A percentile compares a stretch with the other conserved stretches of the same genome.
Conservation (phyloP, 2,329 filamentous ascomycete species). For the Colletotrichum coccodes region DNA sequence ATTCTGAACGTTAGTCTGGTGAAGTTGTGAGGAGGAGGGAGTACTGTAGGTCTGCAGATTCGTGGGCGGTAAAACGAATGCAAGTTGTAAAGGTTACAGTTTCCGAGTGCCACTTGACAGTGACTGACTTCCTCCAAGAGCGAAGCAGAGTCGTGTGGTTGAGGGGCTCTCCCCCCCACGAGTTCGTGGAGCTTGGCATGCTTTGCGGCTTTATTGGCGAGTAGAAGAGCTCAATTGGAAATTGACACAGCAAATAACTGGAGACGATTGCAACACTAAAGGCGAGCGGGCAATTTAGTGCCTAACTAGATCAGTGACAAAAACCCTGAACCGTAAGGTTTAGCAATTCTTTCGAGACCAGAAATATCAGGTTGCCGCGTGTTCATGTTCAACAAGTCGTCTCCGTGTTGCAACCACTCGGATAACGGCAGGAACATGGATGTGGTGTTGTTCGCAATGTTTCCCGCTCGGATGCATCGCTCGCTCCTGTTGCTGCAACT, state of each 20-base stretch:
- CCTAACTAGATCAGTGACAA: not conserved
- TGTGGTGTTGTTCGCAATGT: conserved; percentile 3
- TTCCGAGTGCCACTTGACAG: not conserved
- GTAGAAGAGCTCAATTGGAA: not conserved
- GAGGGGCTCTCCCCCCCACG: conserved; percentile 7
- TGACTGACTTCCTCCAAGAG: not conserved
- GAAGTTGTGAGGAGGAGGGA: conserved; percentile 43
- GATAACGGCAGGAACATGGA: not conserved
- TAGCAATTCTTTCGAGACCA: not conserved
- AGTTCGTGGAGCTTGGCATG: conserved; percentile 22
- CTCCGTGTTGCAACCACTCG: not conserved
- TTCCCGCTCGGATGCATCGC: conserved; percentile 7
- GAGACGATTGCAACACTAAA: not conserved
- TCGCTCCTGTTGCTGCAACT: conserved; percentile 4
- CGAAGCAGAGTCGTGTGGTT: not conserved
- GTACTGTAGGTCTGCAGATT: not conserved
- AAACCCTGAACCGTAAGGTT: not conserved
- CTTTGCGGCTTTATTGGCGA: conserved; percentile 18
- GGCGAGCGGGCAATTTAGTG: not conserved
- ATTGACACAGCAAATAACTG: not conserved
- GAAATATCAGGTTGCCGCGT: not conserved
- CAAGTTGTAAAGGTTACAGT: not conserved
- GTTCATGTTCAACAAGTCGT: not conserved
- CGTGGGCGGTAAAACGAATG: not conserved
- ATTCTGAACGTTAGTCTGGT: conserved; percentile 67